Base-by-base conservation (phyloP, 768 basidiomycete genomes). In the Amanita inopinata region DNA sequence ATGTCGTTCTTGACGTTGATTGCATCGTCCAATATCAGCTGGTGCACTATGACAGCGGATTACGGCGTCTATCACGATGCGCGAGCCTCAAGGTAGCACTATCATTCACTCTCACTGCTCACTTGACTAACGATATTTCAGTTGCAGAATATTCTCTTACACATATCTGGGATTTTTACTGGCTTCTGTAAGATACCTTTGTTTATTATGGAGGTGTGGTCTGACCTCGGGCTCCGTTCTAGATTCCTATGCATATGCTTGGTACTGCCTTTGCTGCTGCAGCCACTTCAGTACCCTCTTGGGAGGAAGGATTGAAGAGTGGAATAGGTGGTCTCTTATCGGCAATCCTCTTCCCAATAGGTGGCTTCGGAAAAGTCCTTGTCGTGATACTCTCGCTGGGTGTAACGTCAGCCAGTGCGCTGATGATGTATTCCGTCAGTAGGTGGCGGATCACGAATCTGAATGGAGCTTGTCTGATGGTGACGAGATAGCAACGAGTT, bases 381-480 rank as follows among this genome's bases (percentile, higher is more conserved):
- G 66, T 80, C 0, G 81, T 83, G 19, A 55, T 91, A 42, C 67
- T 90, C 49, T 76, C 80, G n/a, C 61, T 92, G 22, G 80, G 79
- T 45, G 77, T 88, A 9, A 74, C 78, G 1, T 80, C 74, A 3
- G 83, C 86, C 51, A 80, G 78, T 48, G 82, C 83, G 1, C 77
- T 80, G 2, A 83, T 81, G 3, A 78, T 89, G 56, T 91, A 91
- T 56, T 81, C 79, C 3, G 78, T 80, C 50, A 74, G 78, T 67
- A 36, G 50, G 56, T 53, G 23, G 2, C 50, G 42, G 28, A 11
- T 25, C 41, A 17, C 40, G 3, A 20, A 18, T 15, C 17, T 27
- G 19, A 33, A 25, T 19, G 15, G 22, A n/a, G 18, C 20, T 22
- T 33, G n/a, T n/a, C n/a, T 7, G n/a, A 14, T 23, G 9, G 27